Evolutionary conservation across 176 grass and related monocot species (phyloP).

Genomic region (Saccharum officinarum): DNA sequence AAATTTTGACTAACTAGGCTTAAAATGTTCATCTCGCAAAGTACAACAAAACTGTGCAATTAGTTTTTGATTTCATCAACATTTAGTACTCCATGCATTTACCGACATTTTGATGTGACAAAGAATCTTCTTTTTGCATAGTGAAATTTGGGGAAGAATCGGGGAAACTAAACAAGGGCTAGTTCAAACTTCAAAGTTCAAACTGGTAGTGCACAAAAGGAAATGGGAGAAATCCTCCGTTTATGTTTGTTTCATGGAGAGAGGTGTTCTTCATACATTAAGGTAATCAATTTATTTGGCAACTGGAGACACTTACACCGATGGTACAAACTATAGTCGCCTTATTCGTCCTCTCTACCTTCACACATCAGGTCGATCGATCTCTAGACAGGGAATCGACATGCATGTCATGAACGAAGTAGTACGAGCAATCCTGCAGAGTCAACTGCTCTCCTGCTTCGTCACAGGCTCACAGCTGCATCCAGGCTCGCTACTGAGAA

Average conservation of each 20-base stretch:
- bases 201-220: not conserved
- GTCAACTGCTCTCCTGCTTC: not conserved
- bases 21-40: too few relatives aligned
- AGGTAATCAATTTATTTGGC: too few relatives aligned
- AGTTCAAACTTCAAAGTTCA: not conserved
- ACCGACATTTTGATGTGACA: too few relatives aligned
- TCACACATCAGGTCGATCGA: not conserved
- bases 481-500: constrained; percentile 35
- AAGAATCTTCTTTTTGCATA: too few relatives aligned
- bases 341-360: constrained; percentile 7
- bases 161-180: too few relatives aligned
- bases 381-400: not conserved
- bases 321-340: not conserved
- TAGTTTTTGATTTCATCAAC: too few relatives aligned
- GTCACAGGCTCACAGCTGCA: not conserved
- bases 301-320: not conserved
- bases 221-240: not conserved
- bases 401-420: not conserved
- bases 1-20: too few relatives aligned
- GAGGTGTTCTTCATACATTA: too few relatives aligned
- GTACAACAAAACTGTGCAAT: too few relatives aligned
- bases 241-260: too few relatives aligned
- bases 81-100: too few relatives aligned
- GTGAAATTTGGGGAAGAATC: too few relatives aligned
- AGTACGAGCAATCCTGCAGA: not conserved